Evolutionary conservation across 306 rosid genomes (phyloP).

Genomic region (Styphnolobium japonicum): DNA sequence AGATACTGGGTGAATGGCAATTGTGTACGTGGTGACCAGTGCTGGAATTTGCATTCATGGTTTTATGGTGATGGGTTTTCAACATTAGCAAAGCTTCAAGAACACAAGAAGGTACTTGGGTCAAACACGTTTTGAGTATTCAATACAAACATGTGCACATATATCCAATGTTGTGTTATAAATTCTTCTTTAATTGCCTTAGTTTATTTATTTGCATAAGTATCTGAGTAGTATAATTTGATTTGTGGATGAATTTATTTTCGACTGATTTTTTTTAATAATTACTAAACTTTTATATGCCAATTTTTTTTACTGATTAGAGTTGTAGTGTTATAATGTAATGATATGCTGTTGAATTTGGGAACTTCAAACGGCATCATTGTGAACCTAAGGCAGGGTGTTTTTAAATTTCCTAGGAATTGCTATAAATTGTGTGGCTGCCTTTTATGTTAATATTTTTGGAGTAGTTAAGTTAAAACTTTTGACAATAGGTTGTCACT

Average conservation of each 20-base stretch:
- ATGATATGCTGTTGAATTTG: not conserved
- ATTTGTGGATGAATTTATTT: not conserved
- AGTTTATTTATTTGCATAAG: not conserved
- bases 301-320: no score
- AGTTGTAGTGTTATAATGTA: not conserved
- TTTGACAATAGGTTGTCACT: constrained; percentile 32
- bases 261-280: not conserved
- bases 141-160: not conserved
- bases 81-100: constrained; percentile 39
- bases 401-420: not conserved
- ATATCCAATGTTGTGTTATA: not conserved
- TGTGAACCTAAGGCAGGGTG: not conserved
- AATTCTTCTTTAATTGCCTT: not conserved
- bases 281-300: no score
- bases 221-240: not conserved
- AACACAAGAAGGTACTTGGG: constrained; percentile 42
- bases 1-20: constrained; percentile 34
- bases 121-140: not conserved
- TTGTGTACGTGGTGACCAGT: constrained; percentile 38
- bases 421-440: not conserved
- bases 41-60: constrained; percentile 40
- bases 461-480: not conserved
- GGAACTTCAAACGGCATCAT: not conserved
- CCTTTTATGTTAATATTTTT: not conserved
- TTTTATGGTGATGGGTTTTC: constrained; percentile 32